phyloP scores from a whole-genome alignment of 1,284 basidiomycete genomes.

The Ustilago cynodontis region DNA sequence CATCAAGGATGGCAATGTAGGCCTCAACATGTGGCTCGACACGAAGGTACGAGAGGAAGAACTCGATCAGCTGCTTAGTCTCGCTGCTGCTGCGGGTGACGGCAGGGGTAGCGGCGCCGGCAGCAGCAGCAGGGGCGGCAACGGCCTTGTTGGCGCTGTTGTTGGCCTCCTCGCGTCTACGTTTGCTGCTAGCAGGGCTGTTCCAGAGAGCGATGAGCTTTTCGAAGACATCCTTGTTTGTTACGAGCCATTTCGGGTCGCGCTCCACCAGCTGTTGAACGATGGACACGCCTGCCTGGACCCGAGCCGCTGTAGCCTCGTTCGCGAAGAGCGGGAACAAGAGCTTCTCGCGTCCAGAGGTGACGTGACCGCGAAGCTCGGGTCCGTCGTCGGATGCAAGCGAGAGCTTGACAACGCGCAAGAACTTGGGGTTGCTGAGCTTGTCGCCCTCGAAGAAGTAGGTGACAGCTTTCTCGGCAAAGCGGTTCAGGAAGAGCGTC shows the following conservation, averaged over 20 bases:
- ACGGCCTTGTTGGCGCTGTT: constrained; percentile 40
- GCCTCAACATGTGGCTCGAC: constrained; percentile 84
- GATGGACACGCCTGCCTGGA: constrained; percentile 75
- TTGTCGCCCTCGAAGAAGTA: constrained; percentile 81
- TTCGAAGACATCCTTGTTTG: constrained; percentile 65
- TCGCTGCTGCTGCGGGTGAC: constrained; percentile 71
- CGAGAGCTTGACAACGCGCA: constrained; percentile 61
- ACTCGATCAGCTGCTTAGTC: constrained; percentile 81
- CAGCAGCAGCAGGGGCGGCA: constrained; percentile 19
- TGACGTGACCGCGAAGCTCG: constrained; percentile 59
- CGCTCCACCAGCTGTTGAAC: constrained; percentile 81
- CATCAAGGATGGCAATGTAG: constrained; percentile 86
- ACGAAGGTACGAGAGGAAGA: constrained; percentile 70
- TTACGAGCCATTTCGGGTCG: constrained; percentile 79
- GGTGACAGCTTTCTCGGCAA: constrained; percentile 84
- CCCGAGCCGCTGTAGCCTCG: constrained; percentile 43
- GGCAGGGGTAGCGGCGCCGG: constrained; percentile 4
- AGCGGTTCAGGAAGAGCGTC: constrained; percentile 90
- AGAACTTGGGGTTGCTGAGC: constrained; percentile 73
- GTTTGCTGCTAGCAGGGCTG: constrained; percentile 50
- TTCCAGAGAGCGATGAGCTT: constrained; percentile 70
- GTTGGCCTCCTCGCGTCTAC: constrained; percentile 60
- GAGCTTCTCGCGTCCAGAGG: constrained; percentile 39
- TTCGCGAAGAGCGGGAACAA: constrained; percentile 61
- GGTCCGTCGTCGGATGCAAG: constrained; percentile 61